Percentiles rank a stretch among this genome's conserved stretches.
phyloP scores from a whole-genome alignment of 306 rosid species.

The Quercus bicolor region DNA sequence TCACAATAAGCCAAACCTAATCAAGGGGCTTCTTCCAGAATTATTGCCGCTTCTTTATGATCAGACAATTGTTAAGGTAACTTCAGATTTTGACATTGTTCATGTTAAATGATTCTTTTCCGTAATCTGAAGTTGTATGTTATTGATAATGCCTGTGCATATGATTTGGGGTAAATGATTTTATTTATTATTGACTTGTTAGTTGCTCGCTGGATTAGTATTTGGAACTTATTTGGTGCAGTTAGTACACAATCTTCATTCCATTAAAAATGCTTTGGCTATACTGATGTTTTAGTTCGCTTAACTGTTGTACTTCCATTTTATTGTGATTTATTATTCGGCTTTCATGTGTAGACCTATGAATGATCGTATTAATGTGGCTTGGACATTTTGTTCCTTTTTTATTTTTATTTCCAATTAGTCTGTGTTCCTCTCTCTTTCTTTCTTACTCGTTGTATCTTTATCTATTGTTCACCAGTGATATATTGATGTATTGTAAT shows the following conservation, averaged over 20 bases:
- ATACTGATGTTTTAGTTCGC: not conserved
- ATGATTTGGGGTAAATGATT: not conserved
- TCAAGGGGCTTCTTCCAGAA: constrained; percentile 95
- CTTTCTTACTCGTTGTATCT: not conserved
- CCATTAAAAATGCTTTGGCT: not conserved
- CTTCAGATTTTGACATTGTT: constrained; percentile 7
- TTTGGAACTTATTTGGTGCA: not conserved
- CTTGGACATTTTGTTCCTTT: not conserved
- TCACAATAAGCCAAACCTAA: constrained; percentile 93
- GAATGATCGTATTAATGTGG: not conserved
- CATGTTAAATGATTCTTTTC: not conserved
- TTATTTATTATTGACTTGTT: not conserved
- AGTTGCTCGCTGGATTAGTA: not conserved
- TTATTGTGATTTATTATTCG: not conserved
- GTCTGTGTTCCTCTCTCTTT: not conserved
- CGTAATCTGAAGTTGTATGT: not conserved
- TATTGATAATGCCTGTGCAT: not conserved
- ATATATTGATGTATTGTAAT: not conserved
- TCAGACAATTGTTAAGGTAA: constrained; percentile 93
- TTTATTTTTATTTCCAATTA: not conserved
- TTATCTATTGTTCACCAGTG: not conserved
- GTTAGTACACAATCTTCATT: not conserved
- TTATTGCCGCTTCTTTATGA: constrained; percentile 96
- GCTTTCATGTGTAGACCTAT: not conserved
- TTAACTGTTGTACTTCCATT: not conserved